These are phyloP conservation scores for Diddensiella caesifluorescens DNA, from an alignment of 805 yeast genomes.

Conservation along the genomic window DNA sequence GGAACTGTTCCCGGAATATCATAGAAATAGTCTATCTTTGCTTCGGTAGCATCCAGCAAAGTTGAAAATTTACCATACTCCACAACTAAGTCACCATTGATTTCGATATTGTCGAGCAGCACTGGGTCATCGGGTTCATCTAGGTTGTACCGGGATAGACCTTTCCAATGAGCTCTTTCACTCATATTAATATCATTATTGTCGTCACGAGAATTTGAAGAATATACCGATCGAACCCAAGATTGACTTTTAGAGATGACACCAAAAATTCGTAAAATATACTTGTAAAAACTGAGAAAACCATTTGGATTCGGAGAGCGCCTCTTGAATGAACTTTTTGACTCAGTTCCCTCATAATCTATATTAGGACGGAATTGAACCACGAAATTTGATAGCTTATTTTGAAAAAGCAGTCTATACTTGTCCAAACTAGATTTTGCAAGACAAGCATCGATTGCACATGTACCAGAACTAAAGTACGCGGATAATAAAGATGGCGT, in stretches of 20 bases:
- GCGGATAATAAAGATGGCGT: slow-evolving; percentile 69
- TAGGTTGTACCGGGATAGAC: slow-evolving; percentile 60
- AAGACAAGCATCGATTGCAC: slow-evolving; percentile 50
- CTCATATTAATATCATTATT: background rate
- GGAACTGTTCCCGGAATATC: slow-evolving; percentile 71
- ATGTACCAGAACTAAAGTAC: slow-evolving; percentile 51
- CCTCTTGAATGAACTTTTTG: background rate
- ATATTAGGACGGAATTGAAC: slow-evolving; percentile 66
- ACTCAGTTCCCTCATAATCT: slow-evolving; percentile 38
- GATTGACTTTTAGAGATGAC: no score
- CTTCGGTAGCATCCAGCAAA: slow-evolving; percentile 54
- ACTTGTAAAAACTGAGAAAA: background rate
- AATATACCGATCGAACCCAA: no score
- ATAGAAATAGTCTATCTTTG: slow-evolving; percentile 54
- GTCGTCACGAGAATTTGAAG: background rate
- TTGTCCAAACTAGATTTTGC: slow-evolving; percentile 51
- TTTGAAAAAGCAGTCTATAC: slow-evolving; percentile 43
- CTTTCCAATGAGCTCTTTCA: slow-evolving; percentile 53
- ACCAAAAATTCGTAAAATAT: no score
- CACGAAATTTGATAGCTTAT: slow-evolving; percentile 49
- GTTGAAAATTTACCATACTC: slow-evolving; percentile 83
- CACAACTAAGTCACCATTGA: slow-evolving; percentile 34
- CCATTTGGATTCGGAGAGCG: background rate
- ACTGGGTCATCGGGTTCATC: slow-evolving; percentile 31
- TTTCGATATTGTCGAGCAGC: slow-evolving; percentile 25